Evolutionary conservation across 2,329 filamentous ascomycete species (phyloP), one percentile per base, ranked within the genome.

Genomic region (Sarocladium kiliense): DNA sequence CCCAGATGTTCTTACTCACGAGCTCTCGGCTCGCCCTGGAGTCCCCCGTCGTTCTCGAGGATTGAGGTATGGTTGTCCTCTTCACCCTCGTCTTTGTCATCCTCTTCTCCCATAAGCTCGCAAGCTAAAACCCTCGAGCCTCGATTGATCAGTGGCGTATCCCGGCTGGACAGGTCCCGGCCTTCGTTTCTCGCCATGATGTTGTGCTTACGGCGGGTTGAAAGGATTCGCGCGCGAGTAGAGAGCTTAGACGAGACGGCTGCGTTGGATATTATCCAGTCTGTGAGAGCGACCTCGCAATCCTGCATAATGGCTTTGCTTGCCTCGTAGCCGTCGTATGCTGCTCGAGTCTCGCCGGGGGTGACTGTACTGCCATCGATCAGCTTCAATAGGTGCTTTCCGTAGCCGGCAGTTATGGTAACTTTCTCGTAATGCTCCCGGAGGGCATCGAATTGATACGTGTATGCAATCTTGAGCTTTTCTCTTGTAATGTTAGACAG

Each of bases 221-320:
- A 96, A 34, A 97, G 82, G 16, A 87, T 95, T 62, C 92, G 90
- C 41, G 93, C 85, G 57, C 94, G 90, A 18, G 86, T 88, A 3
- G 91, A 96, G 50, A 99, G 84, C 71, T 90, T 92, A 60, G 92
- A 87, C 55, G 82, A 88, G 63, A 99, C 91, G 45, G 90, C 87
- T 5, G 94, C 93, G 67, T 95, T 94, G 65, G 91, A 86, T 56
- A 85, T 82, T 36, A 97, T 91, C 94, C 94, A 99, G 79, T 96
- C 97, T 70, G 91, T 97, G 58, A 99, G 85, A 2, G 94, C 84
- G 69, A 97, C 92, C 75, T 99, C 94, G 72, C 94, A 99, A 74
- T 99, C 94, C 76, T 99, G 94, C 66, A 99, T 97, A 73, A 99
- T 97, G 60, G 89, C 93, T 77, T 97, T 97, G 82, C 90, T 96